phyloP scores from a whole-genome alignment of 495 filamentous ascomycete species.

The Annulohypoxylon nitens region DNA sequence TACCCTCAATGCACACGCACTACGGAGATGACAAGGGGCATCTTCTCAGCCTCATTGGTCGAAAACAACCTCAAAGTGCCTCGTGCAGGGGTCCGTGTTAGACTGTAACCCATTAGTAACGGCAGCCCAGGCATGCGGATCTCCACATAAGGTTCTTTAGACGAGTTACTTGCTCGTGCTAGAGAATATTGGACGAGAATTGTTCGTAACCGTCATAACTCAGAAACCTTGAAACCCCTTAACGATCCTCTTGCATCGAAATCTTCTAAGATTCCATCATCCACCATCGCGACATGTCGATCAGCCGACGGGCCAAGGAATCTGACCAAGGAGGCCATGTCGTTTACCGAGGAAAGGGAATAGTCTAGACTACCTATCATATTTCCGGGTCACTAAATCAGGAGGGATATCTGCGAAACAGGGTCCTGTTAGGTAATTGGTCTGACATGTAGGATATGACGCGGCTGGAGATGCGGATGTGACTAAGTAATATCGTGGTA shows the following conservation, averaged over 20 bases:
- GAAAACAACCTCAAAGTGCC: constrained; percentile 48
- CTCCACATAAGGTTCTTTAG: constrained; percentile 12
- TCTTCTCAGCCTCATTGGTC: constrained; percentile 31
- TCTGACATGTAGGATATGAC: constrained; percentile 11
- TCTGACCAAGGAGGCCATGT: constrained; percentile 14
- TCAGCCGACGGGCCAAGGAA: constrained; percentile 31
- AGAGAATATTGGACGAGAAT: constrained; percentile 22
- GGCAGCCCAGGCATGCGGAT: constrained; percentile 30
- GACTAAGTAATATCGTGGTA: constrained; percentile 29
- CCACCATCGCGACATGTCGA: constrained; percentile 27
- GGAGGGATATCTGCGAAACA: constrained; percentile 26
- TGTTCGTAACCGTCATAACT: background rate
- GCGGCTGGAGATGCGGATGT: constrained; percentile 26
- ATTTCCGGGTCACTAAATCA: constrained; percentile 11
- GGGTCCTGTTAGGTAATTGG: constrained; percentile 31
- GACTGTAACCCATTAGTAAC: constrained; percentile 37
- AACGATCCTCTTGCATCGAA: background rate
- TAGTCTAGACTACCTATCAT: constrained; percentile 37
- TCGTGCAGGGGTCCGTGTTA: constrained; percentile 42
- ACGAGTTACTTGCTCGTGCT: constrained; percentile 23
- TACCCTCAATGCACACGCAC: constrained; percentile 31
- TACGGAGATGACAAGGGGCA: constrained; percentile 10
- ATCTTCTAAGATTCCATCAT: constrained; percentile 8
- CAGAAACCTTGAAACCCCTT: background rate
- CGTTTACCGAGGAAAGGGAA: constrained; percentile 28